A percentile compares a stretch with the other conserved stretches of the same genome.
These are phyloP conservation scores for Starmerella asiatica DNA, from an alignment of 805 yeast genomes.

Conservation along the genomic window DNA sequence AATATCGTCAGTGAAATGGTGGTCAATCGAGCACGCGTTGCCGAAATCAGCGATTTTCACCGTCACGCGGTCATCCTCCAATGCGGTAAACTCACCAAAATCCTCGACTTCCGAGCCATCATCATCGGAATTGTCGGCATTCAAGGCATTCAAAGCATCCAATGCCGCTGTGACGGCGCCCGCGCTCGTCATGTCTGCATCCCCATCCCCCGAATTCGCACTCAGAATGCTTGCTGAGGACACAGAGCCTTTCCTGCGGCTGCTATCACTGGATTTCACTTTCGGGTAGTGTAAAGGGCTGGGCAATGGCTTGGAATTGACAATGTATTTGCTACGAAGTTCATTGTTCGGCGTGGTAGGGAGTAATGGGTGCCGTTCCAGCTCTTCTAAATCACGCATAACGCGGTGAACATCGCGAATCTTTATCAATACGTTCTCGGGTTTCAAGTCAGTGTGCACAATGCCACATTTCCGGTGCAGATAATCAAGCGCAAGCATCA, in stretches of 20 bases:
- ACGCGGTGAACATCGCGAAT: constrained; percentile 74
- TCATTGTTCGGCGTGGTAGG: background rate
- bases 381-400: constrained; percentile 50
- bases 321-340: too few species aligned
- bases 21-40: constrained; percentile 70
- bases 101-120: background rate
- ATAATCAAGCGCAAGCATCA: constrained; percentile 57
- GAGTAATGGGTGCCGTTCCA: constrained; percentile 31
- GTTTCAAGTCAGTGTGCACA: constrained; percentile 60
- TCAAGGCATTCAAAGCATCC: background rate
- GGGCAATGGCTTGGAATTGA: constrained; percentile 17
- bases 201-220: too few species aligned
- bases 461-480: constrained; percentile 62
- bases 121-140: background rate
- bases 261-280: background rate
- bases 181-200: too few species aligned
- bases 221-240: background rate
- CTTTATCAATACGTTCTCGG: constrained; percentile 64
- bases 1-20: constrained; percentile 75
- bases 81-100: constrained; percentile 15
- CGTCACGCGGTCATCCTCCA: constrained; percentile 37
- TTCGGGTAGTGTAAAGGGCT: constrained; percentile 8
- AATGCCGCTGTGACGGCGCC: background rate
- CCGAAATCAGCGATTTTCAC: constrained; percentile 91
- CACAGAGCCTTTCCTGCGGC: background rate